Percentiles rank a stretch among this genome's conserved stretches.
Evolutionary conservation across 2,329 filamentous ascomycete species (phyloP).

Genomic region (Trichoderma aggressivum): DNA sequence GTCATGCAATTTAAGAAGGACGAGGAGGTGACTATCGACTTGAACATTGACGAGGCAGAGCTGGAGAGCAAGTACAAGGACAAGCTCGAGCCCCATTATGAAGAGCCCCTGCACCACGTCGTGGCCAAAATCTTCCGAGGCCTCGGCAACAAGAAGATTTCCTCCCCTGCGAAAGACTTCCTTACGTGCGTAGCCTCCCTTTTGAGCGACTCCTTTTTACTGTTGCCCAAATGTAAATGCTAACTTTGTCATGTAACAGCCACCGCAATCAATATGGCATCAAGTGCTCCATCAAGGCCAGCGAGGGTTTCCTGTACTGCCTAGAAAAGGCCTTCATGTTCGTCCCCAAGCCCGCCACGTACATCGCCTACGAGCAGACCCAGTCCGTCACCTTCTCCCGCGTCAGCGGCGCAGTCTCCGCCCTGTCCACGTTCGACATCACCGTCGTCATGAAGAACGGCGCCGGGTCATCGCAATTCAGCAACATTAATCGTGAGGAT

Average conservation of each 20-base stretch:
- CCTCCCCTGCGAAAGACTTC: slow-evolving; percentile 91
- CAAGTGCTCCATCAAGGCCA: slow-evolving; percentile 99
- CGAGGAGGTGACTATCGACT: slow-evolving; percentile 91
- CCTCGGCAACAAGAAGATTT: slow-evolving; percentile 90
- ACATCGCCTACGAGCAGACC: slow-evolving; percentile 93
- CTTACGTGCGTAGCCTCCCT: slow-evolving; percentile 53
- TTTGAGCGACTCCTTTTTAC: background rate
- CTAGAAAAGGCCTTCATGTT: slow-evolving; percentile 99
- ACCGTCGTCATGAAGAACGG: slow-evolving; percentile 86
- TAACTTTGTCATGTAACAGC: slow-evolving; percentile 35
- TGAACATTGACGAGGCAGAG: slow-evolving; percentile 92
- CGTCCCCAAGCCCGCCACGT: slow-evolving; percentile 95
- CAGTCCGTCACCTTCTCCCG: slow-evolving; percentile 91
- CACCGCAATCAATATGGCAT: slow-evolving; percentile 93
- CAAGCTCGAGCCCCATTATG: slow-evolving; percentile 84
- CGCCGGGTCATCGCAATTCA: slow-evolving; percentile 89
- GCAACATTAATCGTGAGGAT: slow-evolving; percentile 98
- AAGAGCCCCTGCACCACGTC: slow-evolving; percentile 88
- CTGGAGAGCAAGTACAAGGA: slow-evolving; percentile 83
- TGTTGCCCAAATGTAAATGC: background rate
- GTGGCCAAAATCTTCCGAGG: slow-evolving; percentile 95
- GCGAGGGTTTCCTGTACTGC: slow-evolving; percentile 95
- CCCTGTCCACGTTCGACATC: slow-evolving; percentile 95
- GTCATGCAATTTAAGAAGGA: slow-evolving; percentile 99
- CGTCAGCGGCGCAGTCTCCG: slow-evolving; percentile 88